Evolutionary conservation across 148 eudicot genomes (phyloP), one percentile per base, ranked within the genome.

Genomic region (Polygonum aviculare): DNA sequence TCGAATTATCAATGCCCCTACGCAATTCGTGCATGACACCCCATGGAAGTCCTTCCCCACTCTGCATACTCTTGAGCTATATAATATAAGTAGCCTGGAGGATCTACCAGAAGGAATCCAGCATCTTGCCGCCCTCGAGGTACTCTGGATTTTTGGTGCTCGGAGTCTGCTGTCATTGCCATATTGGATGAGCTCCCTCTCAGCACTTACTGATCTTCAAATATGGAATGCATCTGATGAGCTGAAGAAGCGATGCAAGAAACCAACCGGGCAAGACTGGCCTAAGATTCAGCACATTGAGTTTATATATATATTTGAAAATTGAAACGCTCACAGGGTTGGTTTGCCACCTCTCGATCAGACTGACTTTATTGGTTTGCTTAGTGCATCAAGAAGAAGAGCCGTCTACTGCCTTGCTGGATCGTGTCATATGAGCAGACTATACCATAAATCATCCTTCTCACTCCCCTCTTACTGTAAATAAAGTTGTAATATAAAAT

Each of bases 1-100:
- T 38, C 1, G 0, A 12, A 2, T 62, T 9, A 0, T 0, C 0
- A 16, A 39, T 31, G 15, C 18, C 16, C 31, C 69, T 2, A 39
- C 26, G 16, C 5, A 26, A 11, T 62, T 38, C 18, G 6, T 62
- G 31, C 38, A 0, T 62, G 69, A 11, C 69, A 26, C 31, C 31
- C 69, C 39, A 0, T 62, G 69, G 69, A 62, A 62, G 69, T 62
- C 39, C 11, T 22, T 62, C 12, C 38, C 69, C 5, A 26, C 16
- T 12, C 18, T 62, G 1, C 0, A 1, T 9, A 0, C 1, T 26
- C 16, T 62, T 1, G 0, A 11, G 10, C 69, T 62, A 62, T 0
- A 0, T 0, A 2, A 0, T 1, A 12, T 62, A 10, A 26, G 38
- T 5, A 1, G 31, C 69, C 2, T 62, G 69, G 4, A 62, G 11